Evolutionary conservation across 2,329 filamentous ascomycete genomes (phyloP), one percentile per base, ranked within the genome.

Genomic region (Aspergillus fischeri): DNA sequence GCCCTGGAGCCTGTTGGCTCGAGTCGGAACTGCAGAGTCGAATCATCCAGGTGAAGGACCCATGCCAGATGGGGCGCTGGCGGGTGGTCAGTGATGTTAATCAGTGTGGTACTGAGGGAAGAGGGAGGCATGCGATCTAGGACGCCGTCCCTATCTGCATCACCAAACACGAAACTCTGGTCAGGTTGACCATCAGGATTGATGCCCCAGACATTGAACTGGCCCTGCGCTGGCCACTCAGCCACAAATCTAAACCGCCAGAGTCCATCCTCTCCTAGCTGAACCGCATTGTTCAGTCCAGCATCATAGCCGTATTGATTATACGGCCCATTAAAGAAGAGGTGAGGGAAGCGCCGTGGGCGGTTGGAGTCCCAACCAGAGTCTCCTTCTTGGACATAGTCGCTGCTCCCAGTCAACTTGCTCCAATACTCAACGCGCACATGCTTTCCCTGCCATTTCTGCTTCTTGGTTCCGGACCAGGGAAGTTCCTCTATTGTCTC

Each of bases 201-300:
- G 67, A 87, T 84, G 52, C 86, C 86, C 86, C 86, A 88, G 4
- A 86, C 78, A 62, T 87, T 88, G 57, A 87, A 73, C 64, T 87
- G 85, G 55, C 84, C 80, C 50, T 80, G 73, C 2, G 81, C 80
- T 5, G 86, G 86, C 81, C 84, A 88, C 65, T 88, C 86, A 3
- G 80, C 77, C 78, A 86, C 81, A 58, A 87, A 84, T 60, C 84
- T 77, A 63, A 82, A 83, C 21, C 77, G 73, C 86, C 86, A 88
- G 3, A 74, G 71, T 17, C 78, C 76, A 52, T 84, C 77, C 21
- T 72, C 71, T 29, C 77, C 74, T 48, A 83, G 77, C 21, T 74
- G 66, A 73, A 87, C 81, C 5, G 72, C 61, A 54, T 85, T 85
- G 2, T 75, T 67, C 21, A 87, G 66, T 2, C 86, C 86, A 25